Evolutionary conservation across 2,329 filamentous ascomycete species (phyloP).

Genomic region (Zasmidium citrigriseum): DNA sequence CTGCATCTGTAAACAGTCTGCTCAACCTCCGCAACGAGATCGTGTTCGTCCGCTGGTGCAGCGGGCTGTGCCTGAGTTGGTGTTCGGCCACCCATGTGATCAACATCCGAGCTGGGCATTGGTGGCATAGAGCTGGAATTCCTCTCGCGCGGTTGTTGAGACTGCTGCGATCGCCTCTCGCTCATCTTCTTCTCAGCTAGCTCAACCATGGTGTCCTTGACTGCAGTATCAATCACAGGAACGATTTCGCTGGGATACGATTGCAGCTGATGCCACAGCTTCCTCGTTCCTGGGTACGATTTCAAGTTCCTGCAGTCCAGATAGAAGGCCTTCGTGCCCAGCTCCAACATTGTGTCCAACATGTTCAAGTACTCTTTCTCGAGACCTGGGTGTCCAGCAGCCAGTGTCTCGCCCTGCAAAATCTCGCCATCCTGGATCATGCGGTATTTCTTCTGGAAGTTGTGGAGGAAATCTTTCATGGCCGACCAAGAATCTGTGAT

Average conservation of each 20-base stretch:
- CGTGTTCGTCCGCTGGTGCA: conserved; percentile 54
- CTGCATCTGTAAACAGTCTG: conserved; percentile 80
- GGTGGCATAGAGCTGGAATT: conserved; percentile 71
- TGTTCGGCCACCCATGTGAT: conserved; percentile 36
- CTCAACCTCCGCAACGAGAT: conserved; percentile 75
- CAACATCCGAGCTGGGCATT: conserved; percentile 76
- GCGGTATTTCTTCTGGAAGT: conserved; percentile 91
- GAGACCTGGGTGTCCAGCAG: conserved; percentile 67
- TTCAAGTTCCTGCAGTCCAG: conserved; percentile 87
- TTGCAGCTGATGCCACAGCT: conserved; percentile 93
- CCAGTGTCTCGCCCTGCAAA: conserved; percentile 68
- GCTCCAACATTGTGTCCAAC: conserved; percentile 85
- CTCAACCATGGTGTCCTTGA: conserved; percentile 92
- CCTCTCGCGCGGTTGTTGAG: conserved; percentile 32
- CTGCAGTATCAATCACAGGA: conserved; percentile 90
- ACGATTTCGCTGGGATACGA: conserved; percentile 96
- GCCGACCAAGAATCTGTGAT: conserved; percentile 83
- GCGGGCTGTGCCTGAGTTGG: conserved; percentile 38
- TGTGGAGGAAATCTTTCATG: conserved; percentile 90
- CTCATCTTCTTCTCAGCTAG: conserved; percentile 79
- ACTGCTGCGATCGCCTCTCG: conserved; percentile 51
- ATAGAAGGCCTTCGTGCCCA: conserved; percentile 82
- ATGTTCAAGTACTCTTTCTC: conserved; percentile 82
- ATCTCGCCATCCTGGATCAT: conserved; percentile 86
- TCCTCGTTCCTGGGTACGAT: conserved; percentile 86